Conservation (phyloP, 2,329 filamentous ascomycete species). For the Akanthomyces lecanii region DNA sequence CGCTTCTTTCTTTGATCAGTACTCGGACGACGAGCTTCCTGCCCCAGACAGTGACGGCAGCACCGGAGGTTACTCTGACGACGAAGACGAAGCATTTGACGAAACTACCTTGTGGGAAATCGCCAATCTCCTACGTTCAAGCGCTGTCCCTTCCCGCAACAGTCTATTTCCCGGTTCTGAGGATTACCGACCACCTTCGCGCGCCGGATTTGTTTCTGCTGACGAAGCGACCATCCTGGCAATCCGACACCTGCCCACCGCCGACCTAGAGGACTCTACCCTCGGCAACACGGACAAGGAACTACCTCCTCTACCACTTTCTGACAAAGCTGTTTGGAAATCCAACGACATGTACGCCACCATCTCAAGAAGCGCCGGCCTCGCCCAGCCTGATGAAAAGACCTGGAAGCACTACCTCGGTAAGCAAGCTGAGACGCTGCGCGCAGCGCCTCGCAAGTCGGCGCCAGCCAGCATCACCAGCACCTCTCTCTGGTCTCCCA, state of each 20-base stretch:
- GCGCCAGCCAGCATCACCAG: constrained; percentile 12
- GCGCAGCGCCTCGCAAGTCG: constrained; percentile 16
- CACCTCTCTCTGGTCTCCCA: constrained; percentile 10
- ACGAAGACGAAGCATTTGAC: constrained; percentile 52
- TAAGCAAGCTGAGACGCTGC: constrained; percentile 5
- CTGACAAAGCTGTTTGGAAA: constrained; percentile 14
- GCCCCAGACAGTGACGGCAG: constrained; percentile 33
- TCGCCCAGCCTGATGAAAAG: constrained; percentile 34
- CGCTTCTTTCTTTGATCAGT: constrained; percentile 57
- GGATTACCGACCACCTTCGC: constrained; percentile 3
- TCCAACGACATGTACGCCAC: not conserved
- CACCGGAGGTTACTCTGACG: constrained; percentile 31
- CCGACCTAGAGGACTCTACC: constrained; percentile 3
- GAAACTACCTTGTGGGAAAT: constrained; percentile 62
- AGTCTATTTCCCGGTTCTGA: constrained; percentile 41
- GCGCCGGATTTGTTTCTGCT: not conserved
- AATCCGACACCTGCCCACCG: not conserved
- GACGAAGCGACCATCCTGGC: not conserved
- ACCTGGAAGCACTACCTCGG: constrained; percentile 32
- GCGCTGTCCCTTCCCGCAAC: constrained; percentile 47
- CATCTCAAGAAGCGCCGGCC: constrained; percentile 20
- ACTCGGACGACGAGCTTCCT: constrained; percentile 46
- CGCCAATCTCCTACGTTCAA: constrained; percentile 52
- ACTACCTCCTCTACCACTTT: not conserved
- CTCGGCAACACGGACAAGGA: constrained; percentile 21